Evolutionary conservation across 495 filamentous ascomycete species (phyloP).

Genomic region (Daldinia childiae): DNA sequence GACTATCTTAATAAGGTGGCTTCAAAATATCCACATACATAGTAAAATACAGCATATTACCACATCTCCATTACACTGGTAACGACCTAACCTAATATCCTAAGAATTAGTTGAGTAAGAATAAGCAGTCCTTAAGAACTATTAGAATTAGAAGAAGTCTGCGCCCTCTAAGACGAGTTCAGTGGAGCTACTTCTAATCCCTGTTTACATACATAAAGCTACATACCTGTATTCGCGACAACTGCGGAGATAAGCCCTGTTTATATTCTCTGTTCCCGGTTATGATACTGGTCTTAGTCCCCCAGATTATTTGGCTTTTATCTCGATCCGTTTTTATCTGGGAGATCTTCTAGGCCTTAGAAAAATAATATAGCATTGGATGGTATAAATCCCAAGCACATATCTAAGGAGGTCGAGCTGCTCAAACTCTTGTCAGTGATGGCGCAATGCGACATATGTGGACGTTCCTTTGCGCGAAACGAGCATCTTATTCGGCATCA

Average conservation of each 20-base stretch:
- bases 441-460: neutral
- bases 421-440: neutral
- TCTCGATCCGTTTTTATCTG: neutral
- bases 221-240: too few species aligned
- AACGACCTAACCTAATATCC: neutral
- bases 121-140: neutral
- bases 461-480: neutral
- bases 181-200: neutral
- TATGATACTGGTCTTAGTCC: neutral
- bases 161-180: neutral
- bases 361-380: neutral
- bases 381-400: neutral
- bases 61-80: neutral
- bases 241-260: neutral
- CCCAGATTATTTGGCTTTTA: neutral
- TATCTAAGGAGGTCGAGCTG: neutral
- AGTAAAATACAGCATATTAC: neutral
- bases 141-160: neutral
- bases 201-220: neutral
- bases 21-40: neutral
- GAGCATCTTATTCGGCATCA: neutral
- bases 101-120: neutral
- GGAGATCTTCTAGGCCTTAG: neutral
- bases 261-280: neutral
- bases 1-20: neutral